These are phyloP conservation scores for Camellia lanceoleosa DNA, from an alignment of 148 eudicot genomes.

Conservation along the genomic window DNA sequence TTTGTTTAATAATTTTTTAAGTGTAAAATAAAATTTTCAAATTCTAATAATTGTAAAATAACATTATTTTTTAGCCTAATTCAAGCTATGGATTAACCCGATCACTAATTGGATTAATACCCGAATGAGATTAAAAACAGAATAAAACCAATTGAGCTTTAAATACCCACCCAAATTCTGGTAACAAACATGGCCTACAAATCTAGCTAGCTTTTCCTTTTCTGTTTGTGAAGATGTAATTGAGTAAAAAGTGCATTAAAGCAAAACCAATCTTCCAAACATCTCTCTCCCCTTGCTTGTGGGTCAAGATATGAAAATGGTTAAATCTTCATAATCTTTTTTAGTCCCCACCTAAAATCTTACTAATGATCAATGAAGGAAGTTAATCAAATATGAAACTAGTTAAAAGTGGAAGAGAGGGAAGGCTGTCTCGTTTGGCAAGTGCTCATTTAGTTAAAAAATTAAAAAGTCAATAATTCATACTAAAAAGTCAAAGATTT, in stretches of 20 bases:
- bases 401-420: too few species aligned
- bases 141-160: not conserved
- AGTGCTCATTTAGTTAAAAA: too few species aligned
- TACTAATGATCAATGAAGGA: not conserved
- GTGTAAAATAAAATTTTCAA: too few species aligned
- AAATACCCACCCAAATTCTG: conserved; percentile 3
- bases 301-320: not conserved
- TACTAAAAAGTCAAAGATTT: too few species aligned
- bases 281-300: not conserved
- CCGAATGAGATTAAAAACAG: not conserved
- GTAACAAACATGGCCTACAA: conserved; percentile 14
- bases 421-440: too few species aligned
- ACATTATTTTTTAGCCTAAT: not conserved
- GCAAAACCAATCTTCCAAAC: not conserved
- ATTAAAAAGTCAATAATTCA: too few species aligned
- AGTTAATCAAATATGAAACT: not conserved
- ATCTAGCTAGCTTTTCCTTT: not conserved
- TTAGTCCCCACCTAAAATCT: not conserved
- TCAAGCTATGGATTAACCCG: not conserved
- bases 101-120: not conserved
- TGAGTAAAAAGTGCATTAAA: conserved; percentile 4
- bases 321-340: not conserved
- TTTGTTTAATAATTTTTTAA: too few species aligned
- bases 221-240: not conserved
- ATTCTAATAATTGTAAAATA: too few species aligned